phyloP scores from a whole-genome alignment of 257 asterid genomes.

The Fraxinus cuspidata region DNA sequence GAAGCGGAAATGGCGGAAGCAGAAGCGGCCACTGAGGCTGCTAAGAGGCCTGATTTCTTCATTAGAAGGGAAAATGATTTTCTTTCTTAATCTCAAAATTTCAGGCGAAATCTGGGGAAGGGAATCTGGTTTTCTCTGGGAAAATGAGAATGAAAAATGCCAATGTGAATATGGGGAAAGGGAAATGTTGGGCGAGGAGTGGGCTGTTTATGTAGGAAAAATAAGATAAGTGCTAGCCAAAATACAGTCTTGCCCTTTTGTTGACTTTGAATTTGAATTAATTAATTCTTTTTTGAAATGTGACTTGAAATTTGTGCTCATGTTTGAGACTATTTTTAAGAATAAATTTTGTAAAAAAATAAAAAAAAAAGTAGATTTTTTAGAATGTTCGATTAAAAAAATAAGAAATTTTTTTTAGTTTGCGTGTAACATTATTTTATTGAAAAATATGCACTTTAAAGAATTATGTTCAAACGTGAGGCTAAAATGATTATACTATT shows the following conservation, averaged over 20 bases:
- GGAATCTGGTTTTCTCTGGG: neutral
- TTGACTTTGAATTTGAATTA: neutral
- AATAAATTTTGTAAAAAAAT: too few relatives aligned
- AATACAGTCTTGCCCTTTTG: conserved; percentile 26
- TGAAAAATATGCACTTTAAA: too few relatives aligned
- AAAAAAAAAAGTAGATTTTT: too few relatives aligned
- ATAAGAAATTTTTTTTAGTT: too few relatives aligned
- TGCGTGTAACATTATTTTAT: too few relatives aligned
- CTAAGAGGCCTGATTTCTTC: conserved; percentile 61
- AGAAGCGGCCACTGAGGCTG: conserved; percentile 63
- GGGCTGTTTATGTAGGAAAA: conserved; percentile 7
- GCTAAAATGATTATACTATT: too few relatives aligned
- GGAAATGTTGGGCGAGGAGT: conserved; percentile 1
- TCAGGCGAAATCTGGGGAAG: neutral
- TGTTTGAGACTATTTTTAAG: too few relatives aligned
- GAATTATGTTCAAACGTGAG: too few relatives aligned
- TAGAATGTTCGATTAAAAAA: too few relatives aligned
- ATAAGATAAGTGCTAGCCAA: too few relatives aligned
- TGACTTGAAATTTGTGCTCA: too few relatives aligned
- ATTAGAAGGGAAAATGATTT: conserved; percentile 15
- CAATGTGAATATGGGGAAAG: conserved; percentile 10
- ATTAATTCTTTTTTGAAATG: too few relatives aligned
- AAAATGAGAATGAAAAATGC: neutral
- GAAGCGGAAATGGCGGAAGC: conserved; percentile 49
- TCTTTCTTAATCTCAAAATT: neutral